Base-by-base conservation (phyloP, 805 yeast species). In the Monosporozyma unispora region DNA sequence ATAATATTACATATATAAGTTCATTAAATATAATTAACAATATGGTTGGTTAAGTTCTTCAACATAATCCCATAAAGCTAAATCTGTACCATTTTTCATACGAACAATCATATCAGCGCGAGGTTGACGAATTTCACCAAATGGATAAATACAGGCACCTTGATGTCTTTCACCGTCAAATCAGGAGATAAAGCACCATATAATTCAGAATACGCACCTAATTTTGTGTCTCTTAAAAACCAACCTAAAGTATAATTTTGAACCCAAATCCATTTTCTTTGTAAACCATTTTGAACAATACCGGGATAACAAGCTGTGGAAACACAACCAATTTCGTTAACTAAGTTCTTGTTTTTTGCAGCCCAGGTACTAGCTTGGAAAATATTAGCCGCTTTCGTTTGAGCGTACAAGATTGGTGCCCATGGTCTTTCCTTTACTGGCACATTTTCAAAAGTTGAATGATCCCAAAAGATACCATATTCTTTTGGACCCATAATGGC, bases 291-390 rank as follows among this genome's bases (percentile, higher is more conserved):
- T n/a, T 55, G 59, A 42, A 70, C 50, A 41, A 54, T 54, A n/a
- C 74, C 75, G 3, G 74, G 75, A 51, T 64, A 66, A 22, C 66
- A 57, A 2, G 72, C 63, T 2, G 62, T 61, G 25, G 68, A 63
- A 14, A 66, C 58, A 44, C 68, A 60, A 9, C 66, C 66, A 7
- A 59, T 57, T 16, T 56, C 51, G 12, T 56, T 56, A 19, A 54
- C 58, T 2, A 40, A 45, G 10, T 55, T 50, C 8, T 58, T 53
- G 27, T 68, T 58, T 44, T 58, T 58, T 3, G 54, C 48, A 7
- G 66, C 58, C 70, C 73, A 71, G 3, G 63, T 62, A 18, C 61
- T 61, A 3, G 73, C 70, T 52, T 66, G 70, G 6, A 61, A 52
- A n/a, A 66, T 58, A 40, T 60, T 61, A 22, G 63, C 63, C 2